Percentiles rank a stretch among this genome's conserved stretches.
Evolutionary conservation across 306 rosid species (phyloP).

Genomic region (Canavalia gladiata): DNA sequence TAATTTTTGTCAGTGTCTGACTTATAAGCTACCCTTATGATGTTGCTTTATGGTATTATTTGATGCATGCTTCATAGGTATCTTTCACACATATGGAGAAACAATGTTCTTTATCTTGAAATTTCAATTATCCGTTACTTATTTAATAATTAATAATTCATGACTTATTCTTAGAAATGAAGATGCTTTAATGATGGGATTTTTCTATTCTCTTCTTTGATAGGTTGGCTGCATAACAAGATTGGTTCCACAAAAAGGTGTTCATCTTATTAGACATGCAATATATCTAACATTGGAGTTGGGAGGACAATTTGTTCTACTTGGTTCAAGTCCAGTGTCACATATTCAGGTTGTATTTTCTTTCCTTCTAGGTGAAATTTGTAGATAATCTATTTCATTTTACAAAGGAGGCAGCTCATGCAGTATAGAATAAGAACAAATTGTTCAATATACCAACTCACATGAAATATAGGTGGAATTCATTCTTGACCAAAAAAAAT

Average conservation of each 20-base stretch:
- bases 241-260: conserved; percentile 98
- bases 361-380: conserved; percentile 45
- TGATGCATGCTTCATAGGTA: conserved; percentile 21
- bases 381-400: conserved; percentile 37
- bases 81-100: neutral
- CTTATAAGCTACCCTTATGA: neutral
- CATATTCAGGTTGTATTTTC: conserved; percentile 81
- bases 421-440: conserved; percentile 23
- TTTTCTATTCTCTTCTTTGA: conserved; percentile 44
- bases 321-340: conserved; percentile 94
- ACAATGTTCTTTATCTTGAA: conserved; percentile 33
- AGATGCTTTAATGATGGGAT: conserved; percentile 38
- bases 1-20: conserved; percentile 12
- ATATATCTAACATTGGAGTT: conserved; percentile 83
- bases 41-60: conserved; percentile 37
- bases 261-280: conserved; percentile 95
- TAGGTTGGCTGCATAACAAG: conserved; percentile 97
- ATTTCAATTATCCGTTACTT: conserved; percentile 35
- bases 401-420: conserved; percentile 20
- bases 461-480: conserved; percentile 34
- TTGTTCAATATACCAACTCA: neutral
- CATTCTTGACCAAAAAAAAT: neutral
- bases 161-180: conserved; percentile 18
- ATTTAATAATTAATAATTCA: conserved; percentile 33
- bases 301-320: conserved; percentile 95